These are phyloP conservation scores for Alternaria consortialis DNA, from an alignment of 2,329 filamentous ascomycete species.

Conservation along the genomic window DNA sequence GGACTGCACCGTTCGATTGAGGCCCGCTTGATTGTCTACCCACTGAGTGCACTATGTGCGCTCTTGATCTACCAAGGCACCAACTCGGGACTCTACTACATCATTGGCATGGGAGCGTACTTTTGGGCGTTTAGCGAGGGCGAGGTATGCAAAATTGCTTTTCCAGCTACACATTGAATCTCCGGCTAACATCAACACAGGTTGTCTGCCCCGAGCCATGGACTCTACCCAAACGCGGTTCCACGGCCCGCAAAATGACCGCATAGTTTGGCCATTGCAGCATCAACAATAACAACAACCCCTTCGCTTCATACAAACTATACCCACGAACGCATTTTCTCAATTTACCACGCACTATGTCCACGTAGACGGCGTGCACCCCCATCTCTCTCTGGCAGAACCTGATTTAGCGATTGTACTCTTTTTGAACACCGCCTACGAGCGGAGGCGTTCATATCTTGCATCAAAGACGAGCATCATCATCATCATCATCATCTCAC, in stretches of 20 bases:
- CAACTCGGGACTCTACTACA: conserved; percentile 90
- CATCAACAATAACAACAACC: neutral
- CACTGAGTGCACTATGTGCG: conserved; percentile 77
- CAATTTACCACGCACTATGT: neutral
- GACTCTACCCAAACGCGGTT: conserved; percentile 59
- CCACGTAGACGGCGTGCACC: conserved; percentile 14
- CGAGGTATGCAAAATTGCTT: conserved; percentile 71
- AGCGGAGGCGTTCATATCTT: neutral
- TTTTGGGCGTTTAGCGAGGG: conserved; percentile 98
- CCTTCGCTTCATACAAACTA: conserved; percentile 15
- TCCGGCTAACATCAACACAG: conserved; percentile 39
- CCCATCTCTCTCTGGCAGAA: conserved; percentile 15
- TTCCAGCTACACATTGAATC: neutral
- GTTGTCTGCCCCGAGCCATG: conserved; percentile 60
- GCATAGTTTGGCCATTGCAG: conserved; percentile 19
- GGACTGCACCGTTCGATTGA: conserved; percentile 87
- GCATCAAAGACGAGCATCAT: neutral
- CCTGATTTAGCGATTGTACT: conserved; percentile 13
- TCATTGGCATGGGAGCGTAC: conserved; percentile 85
- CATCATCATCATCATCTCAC: neutral
- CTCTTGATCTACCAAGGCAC: conserved; percentile 90
- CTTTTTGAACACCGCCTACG: neutral
- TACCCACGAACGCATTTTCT: conserved; percentile 3
- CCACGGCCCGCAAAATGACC: conserved; percentile 31
- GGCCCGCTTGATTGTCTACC: conserved; percentile 81